Conservation (phyloP, 441 rosid species). For the Biscutella auriculata region DNA sequence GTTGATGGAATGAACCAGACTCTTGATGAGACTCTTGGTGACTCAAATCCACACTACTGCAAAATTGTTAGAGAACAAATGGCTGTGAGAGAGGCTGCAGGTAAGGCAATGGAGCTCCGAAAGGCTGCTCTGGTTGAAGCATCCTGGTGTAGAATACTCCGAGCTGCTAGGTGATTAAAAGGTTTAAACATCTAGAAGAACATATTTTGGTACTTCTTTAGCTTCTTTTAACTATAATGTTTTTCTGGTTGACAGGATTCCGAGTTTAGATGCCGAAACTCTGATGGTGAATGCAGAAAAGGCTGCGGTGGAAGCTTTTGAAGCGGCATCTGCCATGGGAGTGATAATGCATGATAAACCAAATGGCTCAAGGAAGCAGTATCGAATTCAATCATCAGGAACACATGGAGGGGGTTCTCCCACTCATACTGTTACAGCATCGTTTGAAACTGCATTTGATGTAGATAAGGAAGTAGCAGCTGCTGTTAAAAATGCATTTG, state of each 20-base stretch:
- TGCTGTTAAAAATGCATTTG: conserved; percentile 70
- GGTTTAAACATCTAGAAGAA: neutral
- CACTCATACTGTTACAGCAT: conserved; percentile 64
- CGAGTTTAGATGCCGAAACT: conserved; percentile 60
- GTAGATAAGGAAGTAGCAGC: conserved; percentile 90
- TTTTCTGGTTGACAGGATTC: conserved; percentile 39
- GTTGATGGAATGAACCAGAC: conserved; percentile 75
- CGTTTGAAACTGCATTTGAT: conserved; percentile 82
- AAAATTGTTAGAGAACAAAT: conserved; percentile 81
- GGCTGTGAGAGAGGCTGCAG: conserved; percentile 82
- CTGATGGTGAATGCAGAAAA: conserved; percentile 50
- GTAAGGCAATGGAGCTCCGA: conserved; percentile 71
- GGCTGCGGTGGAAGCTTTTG: conserved; percentile 68
- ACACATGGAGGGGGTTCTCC: conserved; percentile 41
- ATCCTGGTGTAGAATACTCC: conserved; percentile 82
- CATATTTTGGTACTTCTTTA: neutral
- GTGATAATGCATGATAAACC: conserved; percentile 80
- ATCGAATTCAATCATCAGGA: conserved; percentile 39
- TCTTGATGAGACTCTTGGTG: conserved; percentile 80
- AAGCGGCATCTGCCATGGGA: conserved; percentile 75
- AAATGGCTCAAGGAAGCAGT: conserved; percentile 43
- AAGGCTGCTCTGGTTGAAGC: conserved; percentile 88
- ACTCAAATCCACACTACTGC: conserved; percentile 82
- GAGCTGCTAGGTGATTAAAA: conserved; percentile 64
- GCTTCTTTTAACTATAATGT: neutral